Base-by-base conservation (phyloP, 495 filamentous ascomycete genomes). In the Durotheca rogersii region DNA sequence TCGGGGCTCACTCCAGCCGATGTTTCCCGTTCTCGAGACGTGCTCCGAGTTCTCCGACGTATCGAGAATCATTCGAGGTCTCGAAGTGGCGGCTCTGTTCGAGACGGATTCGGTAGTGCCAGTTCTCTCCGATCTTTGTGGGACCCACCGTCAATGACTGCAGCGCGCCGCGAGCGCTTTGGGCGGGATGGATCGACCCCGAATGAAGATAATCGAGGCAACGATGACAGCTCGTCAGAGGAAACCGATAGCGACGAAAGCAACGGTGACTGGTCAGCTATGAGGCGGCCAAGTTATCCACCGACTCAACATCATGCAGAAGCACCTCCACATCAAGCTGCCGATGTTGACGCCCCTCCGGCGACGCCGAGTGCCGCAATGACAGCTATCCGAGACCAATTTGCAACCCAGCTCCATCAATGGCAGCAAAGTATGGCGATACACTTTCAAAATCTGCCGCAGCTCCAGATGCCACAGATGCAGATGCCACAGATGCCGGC, bases 331-430 rank as follows among this genome's bases (percentile, higher is more conserved):
- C 47, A 56, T 41, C 36, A 58, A 12, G 60, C 56, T 45, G 27
- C 66, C 51, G 50, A 68, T 42, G 53, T 49, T n/a, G 57, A 64
- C 6, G 64, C 58, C 20, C 53, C 68, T 6, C 65, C 72, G 3
- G 75, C 78, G 35, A 74, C 80, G 9, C 78, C 84, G 15, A 74
- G 80, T 1, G 80, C 85, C 20, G 76, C 84, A 18, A 79, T 89
- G 67, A 72, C 82, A 20, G 87, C 86, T 17, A 84, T 88, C 77
- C 81, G 85, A 47, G 86, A 92, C 41, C 85, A 89, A 41, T 69
- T 95, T 12, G 79, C 83, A 32, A 77, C 80, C 2, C 90, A 93
- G 59, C 80, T 93, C 57, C 86, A 92, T 41, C 84, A 90, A 29
- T 76, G 90, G 52, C 89, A 92, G 56, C 83, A 90, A 53, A 81